phyloP scores from a whole-genome alignment of 345 rosid genomes.

The Camelina hispida region DNA sequence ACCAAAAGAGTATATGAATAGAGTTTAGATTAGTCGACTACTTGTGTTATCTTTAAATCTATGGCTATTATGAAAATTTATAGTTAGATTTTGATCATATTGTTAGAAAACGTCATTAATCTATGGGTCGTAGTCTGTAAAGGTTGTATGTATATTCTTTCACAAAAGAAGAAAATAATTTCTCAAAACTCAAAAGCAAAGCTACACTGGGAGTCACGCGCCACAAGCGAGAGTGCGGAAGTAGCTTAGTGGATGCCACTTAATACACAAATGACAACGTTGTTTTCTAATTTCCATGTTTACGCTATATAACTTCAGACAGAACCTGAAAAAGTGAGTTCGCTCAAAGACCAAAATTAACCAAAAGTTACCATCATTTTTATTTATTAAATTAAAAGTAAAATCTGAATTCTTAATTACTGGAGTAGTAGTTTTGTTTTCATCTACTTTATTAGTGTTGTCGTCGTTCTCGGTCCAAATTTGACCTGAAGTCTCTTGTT shows the following conservation, averaged over 20 bases:
- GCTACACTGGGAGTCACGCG: background rate
- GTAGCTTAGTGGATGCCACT: slow-evolving; percentile 32
- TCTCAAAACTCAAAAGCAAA: background rate
- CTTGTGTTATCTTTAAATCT: too few relatives aligned
- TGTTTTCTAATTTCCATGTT: slow-evolving; percentile 30
- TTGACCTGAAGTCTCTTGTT: slow-evolving; percentile 33
- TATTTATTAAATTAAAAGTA: background rate
- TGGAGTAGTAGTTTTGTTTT: background rate
- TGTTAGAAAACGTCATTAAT: too few relatives aligned
- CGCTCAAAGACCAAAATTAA: background rate
- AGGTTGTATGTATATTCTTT: too few relatives aligned
- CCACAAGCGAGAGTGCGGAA: background rate
- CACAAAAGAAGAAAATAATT: too few relatives aligned
- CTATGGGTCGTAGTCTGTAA: too few relatives aligned
- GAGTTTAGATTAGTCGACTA: too few relatives aligned
- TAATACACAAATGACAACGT: slow-evolving; percentile 19
- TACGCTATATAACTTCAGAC: slow-evolving; percentile 21
- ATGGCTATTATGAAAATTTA: too few relatives aligned
- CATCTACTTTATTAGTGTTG: background rate
- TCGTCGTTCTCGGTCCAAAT: slow-evolving; percentile 6
- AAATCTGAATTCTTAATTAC: background rate
- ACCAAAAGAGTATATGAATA: too few relatives aligned
- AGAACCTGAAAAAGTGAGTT: slow-evolving; percentile 24
- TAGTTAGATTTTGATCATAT: too few relatives aligned
- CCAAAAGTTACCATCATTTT: slow-evolving; percentile 3